phyloP scores from a whole-genome alignment of 352 stramenopile genomes.

The Globisporangium rhizosaccharum region DNA sequence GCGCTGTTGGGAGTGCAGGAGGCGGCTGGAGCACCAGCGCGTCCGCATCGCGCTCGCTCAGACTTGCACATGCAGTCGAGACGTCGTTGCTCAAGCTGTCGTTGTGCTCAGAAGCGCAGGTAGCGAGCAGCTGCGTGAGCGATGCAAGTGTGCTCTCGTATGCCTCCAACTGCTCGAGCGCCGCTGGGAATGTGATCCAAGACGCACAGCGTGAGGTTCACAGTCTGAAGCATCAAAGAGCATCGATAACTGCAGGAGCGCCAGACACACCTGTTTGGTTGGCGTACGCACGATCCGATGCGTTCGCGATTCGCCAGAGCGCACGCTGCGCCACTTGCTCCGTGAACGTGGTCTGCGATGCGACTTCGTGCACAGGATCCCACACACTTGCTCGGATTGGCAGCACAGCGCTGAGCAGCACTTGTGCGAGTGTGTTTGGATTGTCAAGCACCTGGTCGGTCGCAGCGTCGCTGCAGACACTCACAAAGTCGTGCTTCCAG shows the following conservation, averaged over 20 bases:
- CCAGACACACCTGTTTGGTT: constrained; percentile 7
- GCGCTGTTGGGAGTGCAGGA: neutral
- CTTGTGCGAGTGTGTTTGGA: constrained; percentile 1
- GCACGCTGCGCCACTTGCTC: neutral
- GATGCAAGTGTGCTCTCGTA: constrained; percentile 1
- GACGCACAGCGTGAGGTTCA: neutral
- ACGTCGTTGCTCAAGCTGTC: neutral
- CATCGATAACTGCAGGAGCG: neutral
- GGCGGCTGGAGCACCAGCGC: neutral
- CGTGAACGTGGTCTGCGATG: neutral
- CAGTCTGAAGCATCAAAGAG: neutral
- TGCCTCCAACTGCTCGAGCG: neutral
- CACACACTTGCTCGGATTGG: constrained; percentile 4
- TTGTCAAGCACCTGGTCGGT: neutral
- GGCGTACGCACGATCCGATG: neutral
- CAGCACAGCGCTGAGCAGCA: constrained; percentile 4
- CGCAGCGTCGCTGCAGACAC: constrained; percentile 1
- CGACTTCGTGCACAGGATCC: constrained; percentile 4
- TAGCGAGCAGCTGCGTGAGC: constrained; percentile 4
- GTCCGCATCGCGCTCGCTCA: neutral
- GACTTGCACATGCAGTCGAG: neutral
- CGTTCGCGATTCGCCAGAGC: neutral
- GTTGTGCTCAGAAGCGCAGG: constrained; percentile 1
- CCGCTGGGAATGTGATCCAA: neutral
- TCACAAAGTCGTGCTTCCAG: constrained; percentile 38